Percentiles rank a stretch among this genome's conserved stretches.
Conservation (phyloP, 345 rosid species). For the Acer saccharum region DNA sequence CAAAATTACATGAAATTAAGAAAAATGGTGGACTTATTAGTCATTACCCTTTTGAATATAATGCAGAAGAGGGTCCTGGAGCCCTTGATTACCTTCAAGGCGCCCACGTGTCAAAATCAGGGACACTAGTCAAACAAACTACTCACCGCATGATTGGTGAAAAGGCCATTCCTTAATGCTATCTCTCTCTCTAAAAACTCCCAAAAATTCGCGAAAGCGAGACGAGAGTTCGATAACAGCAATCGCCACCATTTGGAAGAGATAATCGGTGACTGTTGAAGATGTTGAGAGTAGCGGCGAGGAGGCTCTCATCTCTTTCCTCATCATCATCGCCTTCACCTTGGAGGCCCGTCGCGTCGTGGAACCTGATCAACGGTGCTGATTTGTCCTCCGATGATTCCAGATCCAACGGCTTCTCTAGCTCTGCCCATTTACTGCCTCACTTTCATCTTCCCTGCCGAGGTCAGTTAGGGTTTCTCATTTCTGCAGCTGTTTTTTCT, state of each 20-base stretch:
- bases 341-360: slow-evolving; percentile 35
- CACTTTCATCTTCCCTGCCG: slow-evolving; percentile 38
- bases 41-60: too few relatives aligned
- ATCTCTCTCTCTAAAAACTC: background rate
- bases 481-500: background rate
- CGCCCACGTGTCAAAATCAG: slow-evolving; percentile 19
- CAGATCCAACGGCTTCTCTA: slow-evolving; percentile 29
- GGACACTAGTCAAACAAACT: background rate
- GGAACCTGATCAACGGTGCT: slow-evolving; percentile 27
- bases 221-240: background rate
- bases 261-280: background rate
- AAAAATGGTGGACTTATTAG: too few relatives aligned
- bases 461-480: slow-evolving; percentile 47
- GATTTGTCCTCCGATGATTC: slow-evolving; percentile 32
- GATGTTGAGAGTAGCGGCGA: slow-evolving; percentile 52
- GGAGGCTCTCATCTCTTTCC: slow-evolving; percentile 46
- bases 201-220: slow-evolving; percentile 21
- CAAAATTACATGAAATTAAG: too few relatives aligned
- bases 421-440: slow-evolving; percentile 20
- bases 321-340: slow-evolving; percentile 30
- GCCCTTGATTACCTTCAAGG: too few relatives aligned
- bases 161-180: background rate
- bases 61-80: too few relatives aligned
- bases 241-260: slow-evolving; percentile 2
- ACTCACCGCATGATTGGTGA: background rate